These are phyloP conservation scores for Cutaneotrichosporon sp. DNA, from an alignment of 1,284 basidiomycete species.

Conservation along the genomic window DNA sequence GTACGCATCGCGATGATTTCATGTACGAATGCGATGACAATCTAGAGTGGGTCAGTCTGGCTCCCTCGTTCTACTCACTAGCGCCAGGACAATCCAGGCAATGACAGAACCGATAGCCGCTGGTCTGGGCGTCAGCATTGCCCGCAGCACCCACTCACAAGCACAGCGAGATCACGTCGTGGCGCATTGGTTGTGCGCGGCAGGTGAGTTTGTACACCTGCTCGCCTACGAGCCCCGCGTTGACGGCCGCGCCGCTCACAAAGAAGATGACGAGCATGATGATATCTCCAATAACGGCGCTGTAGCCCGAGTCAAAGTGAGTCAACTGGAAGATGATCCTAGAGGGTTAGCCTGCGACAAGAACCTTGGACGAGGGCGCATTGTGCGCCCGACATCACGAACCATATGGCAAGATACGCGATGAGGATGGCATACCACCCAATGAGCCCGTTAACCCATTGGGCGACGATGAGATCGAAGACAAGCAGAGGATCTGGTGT, in stretches of 20 bases:
- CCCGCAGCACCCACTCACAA: not conserved
- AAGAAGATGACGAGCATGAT: not conserved
- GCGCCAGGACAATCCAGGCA: not conserved
- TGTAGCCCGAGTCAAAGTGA: not conserved
- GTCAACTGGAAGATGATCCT: not conserved
- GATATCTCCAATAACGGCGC: not conserved
- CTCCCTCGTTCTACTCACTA: not conserved
- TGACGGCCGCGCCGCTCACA: not conserved
- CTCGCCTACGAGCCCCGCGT: not conserved
- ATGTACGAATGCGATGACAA: not conserved
- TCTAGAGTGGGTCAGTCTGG: not conserved
- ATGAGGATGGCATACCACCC: not conserved
- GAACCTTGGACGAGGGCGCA: too few relatives aligned
- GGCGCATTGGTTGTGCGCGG: not conserved
- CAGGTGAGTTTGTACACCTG: constrained; percentile 1
- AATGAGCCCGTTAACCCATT: not conserved
- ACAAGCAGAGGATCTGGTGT: not conserved
- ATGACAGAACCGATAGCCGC: not conserved
- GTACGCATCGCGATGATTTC: not conserved
- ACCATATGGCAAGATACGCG: not conserved
- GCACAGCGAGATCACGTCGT: not conserved
- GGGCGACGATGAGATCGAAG: not conserved
- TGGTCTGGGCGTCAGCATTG: not conserved
- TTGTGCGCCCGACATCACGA: not conserved
- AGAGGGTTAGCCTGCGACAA: too few relatives aligned